phyloP scores from a whole-genome alignment of 176 grass and related monocot genomes.

The Thalia dealbata region DNA sequence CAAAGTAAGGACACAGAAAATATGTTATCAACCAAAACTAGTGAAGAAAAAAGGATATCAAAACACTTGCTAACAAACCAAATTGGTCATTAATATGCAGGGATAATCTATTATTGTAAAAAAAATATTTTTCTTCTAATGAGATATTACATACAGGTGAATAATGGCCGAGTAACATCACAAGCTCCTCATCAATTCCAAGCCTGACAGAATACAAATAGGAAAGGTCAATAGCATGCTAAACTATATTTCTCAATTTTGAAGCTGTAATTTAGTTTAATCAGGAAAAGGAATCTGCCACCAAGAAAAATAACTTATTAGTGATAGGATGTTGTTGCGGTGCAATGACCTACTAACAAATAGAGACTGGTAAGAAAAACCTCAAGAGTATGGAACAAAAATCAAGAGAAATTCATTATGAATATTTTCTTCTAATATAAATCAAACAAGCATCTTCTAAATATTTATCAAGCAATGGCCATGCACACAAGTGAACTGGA shows the following conservation, averaged over 20 bases:
- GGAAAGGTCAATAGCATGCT: conserved; percentile 15
- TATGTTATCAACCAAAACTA: neutral
- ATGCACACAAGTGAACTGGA: too few relatives aligned
- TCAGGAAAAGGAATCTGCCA: neutral
- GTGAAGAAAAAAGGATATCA: neutral
- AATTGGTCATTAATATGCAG: neutral
- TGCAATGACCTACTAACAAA: too few relatives aligned
- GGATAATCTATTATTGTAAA: neutral
- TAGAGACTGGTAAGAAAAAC: too few relatives aligned
- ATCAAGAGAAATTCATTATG: too few relatives aligned
- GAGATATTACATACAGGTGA: conserved; percentile 49
- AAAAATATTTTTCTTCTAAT: neutral
- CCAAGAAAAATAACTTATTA: neutral
- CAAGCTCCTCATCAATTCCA: conserved; percentile 94
- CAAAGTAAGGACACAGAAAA: neutral
- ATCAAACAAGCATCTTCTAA: neutral
- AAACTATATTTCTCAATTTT: neutral
- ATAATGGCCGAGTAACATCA: conserved; percentile 46
- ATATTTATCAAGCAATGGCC: too few relatives aligned
- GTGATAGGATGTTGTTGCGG: neutral
- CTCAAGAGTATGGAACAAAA: too few relatives aligned
- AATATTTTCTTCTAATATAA: neutral
- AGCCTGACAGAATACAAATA: conserved; percentile 32
- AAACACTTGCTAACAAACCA: neutral
- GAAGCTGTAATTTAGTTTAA: neutral